phyloP scores from a whole-genome alignment of 495 filamentous ascomycete species.

The Niebla homalea region DNA sequence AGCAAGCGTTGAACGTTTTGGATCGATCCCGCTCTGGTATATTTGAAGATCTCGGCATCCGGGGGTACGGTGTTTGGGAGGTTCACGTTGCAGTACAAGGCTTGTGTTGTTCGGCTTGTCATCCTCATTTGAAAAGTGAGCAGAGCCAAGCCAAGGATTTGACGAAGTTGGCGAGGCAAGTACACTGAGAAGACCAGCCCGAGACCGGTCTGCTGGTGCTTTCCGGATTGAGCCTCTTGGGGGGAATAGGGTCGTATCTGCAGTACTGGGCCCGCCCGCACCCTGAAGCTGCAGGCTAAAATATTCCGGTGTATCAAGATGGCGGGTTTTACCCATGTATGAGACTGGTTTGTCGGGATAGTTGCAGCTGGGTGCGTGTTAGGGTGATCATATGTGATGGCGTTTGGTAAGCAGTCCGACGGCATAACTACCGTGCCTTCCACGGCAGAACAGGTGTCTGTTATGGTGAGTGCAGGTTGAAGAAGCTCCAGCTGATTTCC shows the following conservation, averaged over 20 bases:
- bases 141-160: constrained; percentile 1
- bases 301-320: constrained; percentile 3
- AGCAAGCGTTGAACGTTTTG: constrained; percentile 4
- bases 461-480: neutral
- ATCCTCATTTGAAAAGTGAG: constrained; percentile 2
- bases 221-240: constrained; percentile 4
- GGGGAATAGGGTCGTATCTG: neutral
- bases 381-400: neutral
- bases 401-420: neutral
- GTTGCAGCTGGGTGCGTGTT: neutral
- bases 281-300: constrained; percentile 3
- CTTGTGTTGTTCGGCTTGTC: neutral
- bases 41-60: constrained; percentile 8
- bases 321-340: constrained; percentile 1
- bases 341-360: neutral
- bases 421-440: neutral
- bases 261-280: constrained; percentile 7
- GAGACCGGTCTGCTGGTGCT: constrained; percentile 5
- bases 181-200: constrained; percentile 5
- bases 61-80: neutral
- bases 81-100: constrained; percentile 3
- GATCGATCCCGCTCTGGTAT: constrained; percentile 1
- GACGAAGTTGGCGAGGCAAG: neutral
- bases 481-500: neutral
- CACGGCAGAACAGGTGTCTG: neutral